Evolutionary conservation across 2,329 filamentous ascomycete genomes (phyloP).

Genomic region (Zelopaecilomyces penicillatus): DNA sequence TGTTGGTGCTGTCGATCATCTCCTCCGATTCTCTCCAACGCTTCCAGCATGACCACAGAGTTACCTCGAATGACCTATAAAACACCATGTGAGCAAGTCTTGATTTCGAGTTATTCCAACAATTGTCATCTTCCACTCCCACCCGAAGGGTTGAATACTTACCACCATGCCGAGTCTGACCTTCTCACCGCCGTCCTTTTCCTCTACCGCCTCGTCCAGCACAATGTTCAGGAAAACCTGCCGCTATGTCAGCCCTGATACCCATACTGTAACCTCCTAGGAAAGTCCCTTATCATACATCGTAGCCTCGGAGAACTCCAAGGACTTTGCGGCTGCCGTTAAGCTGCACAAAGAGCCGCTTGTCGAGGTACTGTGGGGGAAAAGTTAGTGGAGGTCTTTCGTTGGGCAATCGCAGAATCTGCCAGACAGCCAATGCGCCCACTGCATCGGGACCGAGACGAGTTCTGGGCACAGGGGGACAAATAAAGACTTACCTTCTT

Average conservation of each 20-base stretch:
- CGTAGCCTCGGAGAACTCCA: conserved; percentile 87
- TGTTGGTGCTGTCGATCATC: conserved; percentile 41
- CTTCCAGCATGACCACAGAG: conserved; percentile 97
- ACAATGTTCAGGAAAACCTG: conserved; percentile 98
- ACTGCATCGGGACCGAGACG: not conserved
- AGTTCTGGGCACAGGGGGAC: no score
- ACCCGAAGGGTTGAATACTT: conserved; percentile 28
- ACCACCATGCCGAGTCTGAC: conserved; percentile 87
- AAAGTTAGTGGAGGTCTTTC: not conserved
- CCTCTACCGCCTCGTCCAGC: conserved; percentile 91
- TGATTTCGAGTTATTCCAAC: no score
- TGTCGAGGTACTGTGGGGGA: conserved; percentile 81
- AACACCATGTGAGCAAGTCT: not conserved
- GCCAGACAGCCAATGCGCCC: no score
- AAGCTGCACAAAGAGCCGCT: conserved; percentile 93
- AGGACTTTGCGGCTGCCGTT: conserved; percentile 98
- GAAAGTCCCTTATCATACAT: conserved; percentile 51
- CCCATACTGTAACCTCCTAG: no score
- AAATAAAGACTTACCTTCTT: conserved; percentile 65
- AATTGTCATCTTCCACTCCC: no score
- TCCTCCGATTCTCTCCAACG: conserved; percentile 58
- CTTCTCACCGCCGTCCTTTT: conserved; percentile 88
- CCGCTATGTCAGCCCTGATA: not conserved
- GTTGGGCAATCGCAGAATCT: not conserved
- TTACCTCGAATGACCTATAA: conserved; percentile 86